Conservation (phyloP, 2,329 filamentous ascomycete species). For the Stachybotrys echinatus region DNA sequence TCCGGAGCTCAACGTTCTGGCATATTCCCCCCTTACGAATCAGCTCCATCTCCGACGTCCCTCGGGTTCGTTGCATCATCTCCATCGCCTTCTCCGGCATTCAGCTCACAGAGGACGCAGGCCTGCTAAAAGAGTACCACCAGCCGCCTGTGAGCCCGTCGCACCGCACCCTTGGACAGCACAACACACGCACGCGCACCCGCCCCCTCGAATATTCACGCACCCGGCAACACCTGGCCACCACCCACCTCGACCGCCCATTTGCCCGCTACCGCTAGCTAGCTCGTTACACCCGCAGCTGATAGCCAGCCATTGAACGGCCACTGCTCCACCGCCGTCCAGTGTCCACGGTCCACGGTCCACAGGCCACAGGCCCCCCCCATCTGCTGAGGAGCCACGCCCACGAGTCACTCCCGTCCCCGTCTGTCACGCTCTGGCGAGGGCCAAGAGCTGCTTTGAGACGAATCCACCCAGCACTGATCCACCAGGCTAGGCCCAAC, state of each 20-base stretch:
- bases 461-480: neutral
- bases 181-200: neutral
- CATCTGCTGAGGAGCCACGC: neutral
- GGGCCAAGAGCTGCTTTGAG: neutral
- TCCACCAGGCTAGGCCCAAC: neutral
- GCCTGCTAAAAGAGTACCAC: neutral
- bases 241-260: neutral
- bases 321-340: neutral
- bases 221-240: neutral
- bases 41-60: neutral
- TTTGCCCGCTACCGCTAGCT: slow-evolving; percentile 7
- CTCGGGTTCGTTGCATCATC: neutral
- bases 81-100: neutral
- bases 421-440: neutral
- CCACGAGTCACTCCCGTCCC: neutral
- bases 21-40: neutral
- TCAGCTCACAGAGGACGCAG: neutral
- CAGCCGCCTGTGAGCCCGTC: neutral
- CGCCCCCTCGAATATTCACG: slow-evolving; percentile 12
- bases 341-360: neutral
- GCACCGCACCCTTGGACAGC: neutral
- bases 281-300: slow-evolving; percentile 6
- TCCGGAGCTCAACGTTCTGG: neutral
- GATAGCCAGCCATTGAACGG: slow-evolving; percentile 11
- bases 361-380: neutral